phyloP scores from a whole-genome alignment of 106 monocot species.

The Gastrodia elata region DNA sequence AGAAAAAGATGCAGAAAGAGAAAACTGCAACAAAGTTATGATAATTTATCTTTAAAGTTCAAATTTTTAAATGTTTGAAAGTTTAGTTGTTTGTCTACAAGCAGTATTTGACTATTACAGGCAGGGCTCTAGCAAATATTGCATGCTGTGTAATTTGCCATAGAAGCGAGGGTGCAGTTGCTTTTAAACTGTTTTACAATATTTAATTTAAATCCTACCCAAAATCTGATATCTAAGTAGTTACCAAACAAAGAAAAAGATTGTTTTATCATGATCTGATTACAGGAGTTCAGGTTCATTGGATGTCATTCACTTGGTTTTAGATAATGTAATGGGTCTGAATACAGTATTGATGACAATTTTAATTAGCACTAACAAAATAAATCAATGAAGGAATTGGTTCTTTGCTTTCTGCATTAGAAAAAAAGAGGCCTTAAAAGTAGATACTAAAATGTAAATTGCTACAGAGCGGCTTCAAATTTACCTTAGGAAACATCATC shows the following conservation, averaged over 20 bases:
- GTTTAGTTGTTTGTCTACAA: too few relatives aligned
- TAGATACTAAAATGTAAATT: neutral
- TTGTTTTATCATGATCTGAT: too few relatives aligned
- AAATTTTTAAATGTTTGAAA: neutral
- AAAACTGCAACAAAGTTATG: neutral
- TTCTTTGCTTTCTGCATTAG: neutral
- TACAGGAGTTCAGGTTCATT: neutral
- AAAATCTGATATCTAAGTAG: too few relatives aligned
- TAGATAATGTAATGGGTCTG: neutral
- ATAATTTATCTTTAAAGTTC: neutral
- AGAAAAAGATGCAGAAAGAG: neutral
- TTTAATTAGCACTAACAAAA: neutral
- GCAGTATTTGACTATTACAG: too few relatives aligned
- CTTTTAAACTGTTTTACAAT: too few relatives aligned
- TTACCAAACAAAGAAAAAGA: too few relatives aligned
- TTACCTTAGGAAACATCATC: conserved; percentile 76
- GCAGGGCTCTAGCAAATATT: too few relatives aligned
- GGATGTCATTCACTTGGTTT: neutral
- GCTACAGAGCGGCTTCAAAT: neutral
- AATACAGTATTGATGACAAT: neutral
- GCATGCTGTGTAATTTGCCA: too few relatives aligned
- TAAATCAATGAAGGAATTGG: neutral
- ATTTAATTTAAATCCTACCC: too few relatives aligned
- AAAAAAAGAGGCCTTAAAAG: neutral
- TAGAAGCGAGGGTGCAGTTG: too few relatives aligned